These are phyloP conservation scores for Allium fistulosum DNA, from an alignment of 106 monocot species.

Conservation along the genomic window DNA sequence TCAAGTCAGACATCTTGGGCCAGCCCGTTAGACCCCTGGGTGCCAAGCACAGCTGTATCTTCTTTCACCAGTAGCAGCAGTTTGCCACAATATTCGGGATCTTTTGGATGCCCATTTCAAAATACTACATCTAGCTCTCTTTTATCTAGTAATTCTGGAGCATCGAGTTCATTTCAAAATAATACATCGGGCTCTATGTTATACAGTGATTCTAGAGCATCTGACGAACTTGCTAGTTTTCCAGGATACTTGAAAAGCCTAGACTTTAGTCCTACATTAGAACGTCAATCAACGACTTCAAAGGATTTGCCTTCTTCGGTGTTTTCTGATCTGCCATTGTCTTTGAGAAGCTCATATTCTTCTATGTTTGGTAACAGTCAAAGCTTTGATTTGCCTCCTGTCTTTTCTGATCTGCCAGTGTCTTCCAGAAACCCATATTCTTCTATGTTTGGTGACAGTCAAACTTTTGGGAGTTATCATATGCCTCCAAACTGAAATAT, in stretches of 20 bases:
- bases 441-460: background rate
- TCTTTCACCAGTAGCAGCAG: background rate
- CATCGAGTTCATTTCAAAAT: background rate
- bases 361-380: no score
- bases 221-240: conserved; percentile 12
- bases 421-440: conserved; percentile 9
- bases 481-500: conserved; percentile 11
- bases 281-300: no score
- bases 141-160: background rate
- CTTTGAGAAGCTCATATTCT: no score
- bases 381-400: no score
- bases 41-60: background rate
- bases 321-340: no score
- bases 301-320: no score
- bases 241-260: conserved; percentile 20
- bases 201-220: background rate
- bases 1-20: no score
- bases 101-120: background rate
- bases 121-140: background rate
- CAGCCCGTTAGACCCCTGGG: no score
- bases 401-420: no score
- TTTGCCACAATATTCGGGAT: background rate
- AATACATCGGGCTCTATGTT: conserved; percentile 2
- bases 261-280: conserved; percentile 2
- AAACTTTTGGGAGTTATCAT: conserved; percentile 4